phyloP scores from a whole-genome alignment of 257 asterid species.

The Solanum infundibuliforme region DNA sequence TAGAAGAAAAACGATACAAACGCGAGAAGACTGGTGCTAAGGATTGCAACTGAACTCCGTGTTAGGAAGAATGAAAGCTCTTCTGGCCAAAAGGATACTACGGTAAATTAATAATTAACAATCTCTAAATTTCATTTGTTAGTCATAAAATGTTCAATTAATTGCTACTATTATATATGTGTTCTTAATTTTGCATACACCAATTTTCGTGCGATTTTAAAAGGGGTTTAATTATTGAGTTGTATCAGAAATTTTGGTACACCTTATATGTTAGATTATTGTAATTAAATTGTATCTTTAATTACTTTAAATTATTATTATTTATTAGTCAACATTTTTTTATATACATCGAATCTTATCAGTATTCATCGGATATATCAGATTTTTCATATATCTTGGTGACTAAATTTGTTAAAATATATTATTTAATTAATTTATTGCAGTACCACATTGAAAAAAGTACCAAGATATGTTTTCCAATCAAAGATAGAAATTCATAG shows the following conservation, averaged over 20 bases:
- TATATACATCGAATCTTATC: no score
- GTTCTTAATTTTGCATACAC: neutral
- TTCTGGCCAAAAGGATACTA: neutral
- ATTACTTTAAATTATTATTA: no score
- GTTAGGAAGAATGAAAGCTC: neutral
- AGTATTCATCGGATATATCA: no score
- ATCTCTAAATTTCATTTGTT: neutral
- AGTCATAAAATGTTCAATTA: neutral
- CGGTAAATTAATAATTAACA: neutral
- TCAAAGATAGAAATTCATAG: neutral
- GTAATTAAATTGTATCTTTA: no score
- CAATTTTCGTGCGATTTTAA: neutral
- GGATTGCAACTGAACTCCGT: neutral
- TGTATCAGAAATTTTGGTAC: neutral
- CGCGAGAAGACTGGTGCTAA: neutral
- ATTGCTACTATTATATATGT: neutral
- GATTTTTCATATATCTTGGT: no score
- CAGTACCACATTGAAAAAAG: neutral
- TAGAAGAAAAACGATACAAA: neutral
- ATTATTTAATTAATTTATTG: neutral
- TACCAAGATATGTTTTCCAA: neutral
- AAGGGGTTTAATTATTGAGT: neutral
- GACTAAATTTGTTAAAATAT: no score
- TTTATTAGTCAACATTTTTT: no score
- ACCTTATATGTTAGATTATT: neutral